Evolutionary conservation across 1,284 basidiomycete species (phyloP), one percentile per base, ranked within the genome.

Genomic region (Apiotrichum gamsii): DNA sequence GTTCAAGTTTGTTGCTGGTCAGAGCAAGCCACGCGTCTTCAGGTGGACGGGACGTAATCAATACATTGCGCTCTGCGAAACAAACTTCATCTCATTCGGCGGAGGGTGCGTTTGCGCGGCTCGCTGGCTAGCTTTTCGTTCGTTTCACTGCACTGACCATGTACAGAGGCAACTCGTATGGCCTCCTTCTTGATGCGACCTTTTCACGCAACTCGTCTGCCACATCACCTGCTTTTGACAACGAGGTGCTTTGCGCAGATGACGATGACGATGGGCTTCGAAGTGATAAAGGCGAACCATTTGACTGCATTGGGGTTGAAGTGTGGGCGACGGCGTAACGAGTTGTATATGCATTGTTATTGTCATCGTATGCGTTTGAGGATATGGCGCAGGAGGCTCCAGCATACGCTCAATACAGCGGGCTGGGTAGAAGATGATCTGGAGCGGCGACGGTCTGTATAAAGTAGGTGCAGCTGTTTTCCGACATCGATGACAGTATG

Each of bases 41-140:
- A 82, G 79, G 35, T 93, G 90, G 84, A 93, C 93, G 1, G 90
- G 90, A 0, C 80, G 75, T 65, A 97, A 97, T 65, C 84, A 86
- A 51, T 97, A 96, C 62, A 84, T 95, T 47, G 83, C 88, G 18
- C 76, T 95, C 3, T 90, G 89, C 67, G 88, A 91, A 57, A 73
- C 79, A 0, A 77, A 80, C 33, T 87, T 82, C 60, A 77, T 93
- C 54, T 90, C 87, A 0, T 88, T 94, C 63, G 90, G 90, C 6
- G 90, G 90, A 59, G 90, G 90, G 89, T 90, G 57, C 56, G 85
- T 51, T 13, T 8, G n/a, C n/a, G n/a, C n/a, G n/a, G n/a, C n/a
- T n/a, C n/a, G n/a, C n/a, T n/a, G n/a, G n/a, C n/a, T n/a, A n/a
- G n/a, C n/a, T n/a, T n/a, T n/a, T 14, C n/a, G 21, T 9, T 4